Conservation (phyloP, 2,329 filamentous ascomycete species). For the Rhynchosporium graminicola region DNA sequence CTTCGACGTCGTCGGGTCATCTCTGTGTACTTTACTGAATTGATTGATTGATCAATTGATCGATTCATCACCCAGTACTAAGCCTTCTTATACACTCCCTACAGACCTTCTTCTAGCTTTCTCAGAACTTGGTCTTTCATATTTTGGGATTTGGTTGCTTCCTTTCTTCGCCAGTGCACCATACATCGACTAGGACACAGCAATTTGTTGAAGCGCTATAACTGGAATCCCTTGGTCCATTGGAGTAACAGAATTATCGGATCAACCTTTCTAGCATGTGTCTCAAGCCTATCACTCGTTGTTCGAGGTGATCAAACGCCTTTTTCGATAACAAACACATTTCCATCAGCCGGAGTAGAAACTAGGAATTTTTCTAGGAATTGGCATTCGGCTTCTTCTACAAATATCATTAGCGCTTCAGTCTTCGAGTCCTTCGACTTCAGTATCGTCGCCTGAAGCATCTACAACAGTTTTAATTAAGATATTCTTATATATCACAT, state of each 20-base stretch:
- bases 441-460: constrained; percentile 9
- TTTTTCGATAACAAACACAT: constrained; percentile 6
- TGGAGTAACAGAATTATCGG: constrained; percentile 30
- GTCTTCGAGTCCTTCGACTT: constrained; percentile 14
- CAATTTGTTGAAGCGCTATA: constrained; percentile 34
- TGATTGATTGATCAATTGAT: constrained; percentile 23
- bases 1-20: constrained; percentile 28
- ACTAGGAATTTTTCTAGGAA: constrained; percentile 2
- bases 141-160: constrained; percentile 17
- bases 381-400: constrained; percentile 11
- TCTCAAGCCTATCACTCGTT: constrained; percentile 24
- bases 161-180: constrained; percentile 2
- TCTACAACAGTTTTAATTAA: constrained; percentile 25
- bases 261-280: constrained; percentile 23
- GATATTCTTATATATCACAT: constrained; percentile 27
- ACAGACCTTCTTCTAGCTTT: constrained; percentile 27
- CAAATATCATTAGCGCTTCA: constrained; percentile 21
- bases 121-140: constrained; percentile 26
- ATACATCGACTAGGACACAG: constrained; percentile 25
- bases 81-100: constrained; percentile 18
- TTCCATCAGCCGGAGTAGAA: not conserved
- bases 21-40: constrained; percentile 20
- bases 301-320: constrained; percentile 17
- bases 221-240: constrained; percentile 14
- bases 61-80: constrained; percentile 32